Conservation (phyloP, 139 green algal species). For the Picochlorum sp. region DNA sequence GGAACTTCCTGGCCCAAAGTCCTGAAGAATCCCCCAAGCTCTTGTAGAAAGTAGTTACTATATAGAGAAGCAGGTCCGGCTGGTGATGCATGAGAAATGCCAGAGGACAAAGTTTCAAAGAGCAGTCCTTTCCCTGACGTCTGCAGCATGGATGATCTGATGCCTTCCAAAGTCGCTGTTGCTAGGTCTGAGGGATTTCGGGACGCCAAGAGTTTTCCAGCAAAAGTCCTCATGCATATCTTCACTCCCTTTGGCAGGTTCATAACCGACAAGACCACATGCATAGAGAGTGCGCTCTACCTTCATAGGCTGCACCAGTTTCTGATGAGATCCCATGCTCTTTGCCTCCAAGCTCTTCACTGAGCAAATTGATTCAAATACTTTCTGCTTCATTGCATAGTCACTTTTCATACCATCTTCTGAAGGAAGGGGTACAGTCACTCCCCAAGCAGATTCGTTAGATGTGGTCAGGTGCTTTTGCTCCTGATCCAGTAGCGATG, state of each 20-base stretch:
- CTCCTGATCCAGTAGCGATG: conserved; percentile 7
- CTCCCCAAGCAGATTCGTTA: conserved; percentile 3
- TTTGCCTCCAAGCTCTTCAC: conserved; percentile 27
- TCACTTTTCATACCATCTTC: conserved; percentile 28
- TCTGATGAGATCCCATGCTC: conserved; percentile 19
- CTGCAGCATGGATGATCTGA: too few relatives aligned
- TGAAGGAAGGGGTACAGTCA: background rate
- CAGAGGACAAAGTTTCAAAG: too few relatives aligned
- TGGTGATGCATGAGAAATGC: too few relatives aligned
- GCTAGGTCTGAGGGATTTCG: too few relatives aligned
- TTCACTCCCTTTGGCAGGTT: too few relatives aligned
- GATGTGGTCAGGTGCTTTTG: background rate
- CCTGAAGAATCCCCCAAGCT: background rate
- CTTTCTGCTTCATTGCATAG: conserved; percentile 26
- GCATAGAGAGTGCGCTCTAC: background rate
- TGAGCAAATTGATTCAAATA: conserved; percentile 9
- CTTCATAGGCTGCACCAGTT: background rate
- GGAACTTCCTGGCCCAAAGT: conserved; percentile 13
- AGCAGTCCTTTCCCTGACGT: too few relatives aligned
- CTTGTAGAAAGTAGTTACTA: too few relatives aligned
- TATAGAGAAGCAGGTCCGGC: too few relatives aligned
- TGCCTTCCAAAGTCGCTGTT: too few relatives aligned
- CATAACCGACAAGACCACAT: background rate
- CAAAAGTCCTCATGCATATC: too few relatives aligned
- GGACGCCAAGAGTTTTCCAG: too few relatives aligned